Conservation (phyloP, 352 stramenopile species). For the Lagenidium sp. region DNA sequence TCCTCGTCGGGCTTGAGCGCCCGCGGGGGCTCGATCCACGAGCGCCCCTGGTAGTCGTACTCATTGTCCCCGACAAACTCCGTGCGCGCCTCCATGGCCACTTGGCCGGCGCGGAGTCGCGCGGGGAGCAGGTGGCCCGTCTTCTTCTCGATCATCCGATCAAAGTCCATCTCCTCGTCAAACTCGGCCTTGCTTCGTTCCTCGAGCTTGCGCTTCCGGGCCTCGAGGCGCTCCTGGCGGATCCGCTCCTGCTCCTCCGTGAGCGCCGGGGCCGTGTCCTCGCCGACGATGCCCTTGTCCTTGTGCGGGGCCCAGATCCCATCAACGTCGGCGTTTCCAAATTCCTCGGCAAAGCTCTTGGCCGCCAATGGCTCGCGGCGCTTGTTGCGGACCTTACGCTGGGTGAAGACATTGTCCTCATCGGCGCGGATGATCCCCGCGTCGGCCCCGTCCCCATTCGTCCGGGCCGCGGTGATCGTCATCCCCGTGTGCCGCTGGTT, state of each 20-base stretch:
- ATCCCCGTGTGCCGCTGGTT: conserved; percentile 35
- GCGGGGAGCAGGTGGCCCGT: conserved; percentile 59
- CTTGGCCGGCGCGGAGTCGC: conserved; percentile 52
- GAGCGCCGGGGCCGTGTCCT: conserved; percentile 39
- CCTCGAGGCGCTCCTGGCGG: conserved; percentile 36
- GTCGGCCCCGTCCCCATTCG: not conserved
- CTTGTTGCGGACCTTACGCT: conserved; percentile 6
- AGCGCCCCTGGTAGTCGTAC: conserved; percentile 94
- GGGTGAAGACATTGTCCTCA: conserved; percentile 16
- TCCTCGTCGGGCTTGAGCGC: conserved; percentile 46
- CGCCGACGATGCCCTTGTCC: conserved; percentile 35
- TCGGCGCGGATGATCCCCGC: conserved; percentile 5
- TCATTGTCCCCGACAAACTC: conserved; percentile 89
- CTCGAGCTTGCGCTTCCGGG: conserved; percentile 45
- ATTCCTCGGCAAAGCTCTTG: conserved; percentile 19
- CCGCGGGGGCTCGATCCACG: conserved; percentile 89
- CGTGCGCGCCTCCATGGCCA: conserved; percentile 46
- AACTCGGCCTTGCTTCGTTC: conserved; percentile 26
- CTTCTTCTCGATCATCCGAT: conserved; percentile 86
- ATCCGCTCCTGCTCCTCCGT: conserved; percentile 43
- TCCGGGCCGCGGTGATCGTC: conserved; percentile 9
- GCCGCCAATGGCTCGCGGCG: conserved; percentile 13
- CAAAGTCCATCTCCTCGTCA: conserved; percentile 81
- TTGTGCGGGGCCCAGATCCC: conserved; percentile 60
- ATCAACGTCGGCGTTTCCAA: conserved; percentile 30